A percentile compares a stretch with the other conserved stretches of the same genome.
These are phyloP conservation scores for Exutisphaerella laricina DNA, from an alignment of 2,329 filamentous ascomycete species.

Conservation along the genomic window DNA sequence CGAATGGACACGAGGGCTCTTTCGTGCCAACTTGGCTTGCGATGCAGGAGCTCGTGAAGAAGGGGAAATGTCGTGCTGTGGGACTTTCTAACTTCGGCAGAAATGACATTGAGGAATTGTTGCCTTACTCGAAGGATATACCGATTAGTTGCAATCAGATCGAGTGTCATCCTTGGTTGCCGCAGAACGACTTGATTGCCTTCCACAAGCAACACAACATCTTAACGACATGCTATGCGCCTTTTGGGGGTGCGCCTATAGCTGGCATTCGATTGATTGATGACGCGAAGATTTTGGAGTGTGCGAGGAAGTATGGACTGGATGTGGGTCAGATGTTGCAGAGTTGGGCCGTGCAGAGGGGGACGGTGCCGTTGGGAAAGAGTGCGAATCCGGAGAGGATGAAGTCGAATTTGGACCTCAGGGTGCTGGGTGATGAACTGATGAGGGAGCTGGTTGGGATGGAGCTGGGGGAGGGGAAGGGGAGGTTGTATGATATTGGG, in stretches of 20 bases:
- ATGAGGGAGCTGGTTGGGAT: constrained; percentile 37
- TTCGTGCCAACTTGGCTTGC: constrained; percentile 28
- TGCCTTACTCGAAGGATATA: constrained; percentile 19
- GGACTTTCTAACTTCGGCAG: constrained; percentile 30
- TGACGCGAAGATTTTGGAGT: constrained; percentile 57
- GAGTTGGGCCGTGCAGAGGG: constrained; percentile 52
- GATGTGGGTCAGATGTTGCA: constrained; percentile 53
- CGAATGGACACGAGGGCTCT: constrained; percentile 16
- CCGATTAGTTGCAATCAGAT: constrained; percentile 26
- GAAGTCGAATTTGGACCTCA: constrained; percentile 22
- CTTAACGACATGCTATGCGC: constrained; percentile 23
- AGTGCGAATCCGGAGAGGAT: constrained; percentile 50
- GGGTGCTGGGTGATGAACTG: constrained; percentile 33
- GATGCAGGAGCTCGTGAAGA: constrained; percentile 25
- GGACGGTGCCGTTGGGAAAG: constrained; percentile 51
- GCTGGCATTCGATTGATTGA: constrained; percentile 38
- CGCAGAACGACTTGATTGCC: constrained; percentile 20
- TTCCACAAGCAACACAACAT: constrained; percentile 22
- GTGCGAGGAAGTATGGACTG: constrained; percentile 58
- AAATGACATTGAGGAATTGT: constrained; percentile 22
- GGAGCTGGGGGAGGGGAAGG: constrained; percentile 29
- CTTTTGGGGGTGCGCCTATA: constrained; percentile 25
- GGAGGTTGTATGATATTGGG: constrained; percentile 10
- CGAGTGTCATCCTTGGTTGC: constrained; percentile 28
- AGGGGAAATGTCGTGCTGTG: constrained; percentile 26